Conservation (phyloP, 2,329 filamentous ascomycete genomes). For the Fusarium secorum region DNA sequence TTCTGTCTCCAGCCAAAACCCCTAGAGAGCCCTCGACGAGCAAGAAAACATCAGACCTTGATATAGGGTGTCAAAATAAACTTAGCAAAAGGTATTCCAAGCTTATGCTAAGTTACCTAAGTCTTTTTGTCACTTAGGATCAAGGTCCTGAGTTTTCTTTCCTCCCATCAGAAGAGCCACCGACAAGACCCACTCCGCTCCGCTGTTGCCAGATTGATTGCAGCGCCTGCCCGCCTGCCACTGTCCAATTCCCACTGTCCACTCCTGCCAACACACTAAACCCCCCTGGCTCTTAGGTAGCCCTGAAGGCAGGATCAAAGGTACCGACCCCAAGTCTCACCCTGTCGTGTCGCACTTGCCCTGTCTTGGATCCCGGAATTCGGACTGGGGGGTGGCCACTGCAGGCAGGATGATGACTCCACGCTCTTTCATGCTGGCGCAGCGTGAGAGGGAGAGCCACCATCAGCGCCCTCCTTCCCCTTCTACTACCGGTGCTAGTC, state of each 20-base stretch:
- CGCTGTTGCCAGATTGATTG: conserved; percentile 37
- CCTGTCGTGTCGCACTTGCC: conserved; percentile 31
- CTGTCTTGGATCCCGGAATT: conserved; percentile 28
- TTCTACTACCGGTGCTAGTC: conserved; percentile 30
- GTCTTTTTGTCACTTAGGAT: too few relatives aligned
- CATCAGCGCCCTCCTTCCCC: conserved; percentile 30
- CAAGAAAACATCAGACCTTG: too few relatives aligned
- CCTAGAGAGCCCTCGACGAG: conserved; percentile 4
- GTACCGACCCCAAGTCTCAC: conserved; percentile 26
- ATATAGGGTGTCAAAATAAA: too few relatives aligned
- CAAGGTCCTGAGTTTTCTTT: too few relatives aligned
- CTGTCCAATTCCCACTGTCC: not conserved
- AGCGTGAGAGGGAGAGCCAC: conserved; percentile 34
- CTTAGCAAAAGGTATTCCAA: too few relatives aligned
- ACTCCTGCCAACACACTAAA: conserved; percentile 32
- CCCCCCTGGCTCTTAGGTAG: not conserved
- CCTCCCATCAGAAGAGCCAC: not conserved
- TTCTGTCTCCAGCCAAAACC: conserved; percentile 4
- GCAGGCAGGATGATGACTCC: conserved; percentile 37
- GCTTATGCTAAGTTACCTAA: too few relatives aligned
- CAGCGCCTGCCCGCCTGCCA: not conserved
- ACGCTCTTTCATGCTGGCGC: conserved; percentile 42
- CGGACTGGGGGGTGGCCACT: conserved; percentile 34
- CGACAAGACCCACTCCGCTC: conserved; percentile 24
- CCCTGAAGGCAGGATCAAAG: conserved; percentile 20